Evolutionary conservation across 2,329 filamentous ascomycete species (phyloP).

Genomic region (Verticillium zaregamsianum): DNA sequence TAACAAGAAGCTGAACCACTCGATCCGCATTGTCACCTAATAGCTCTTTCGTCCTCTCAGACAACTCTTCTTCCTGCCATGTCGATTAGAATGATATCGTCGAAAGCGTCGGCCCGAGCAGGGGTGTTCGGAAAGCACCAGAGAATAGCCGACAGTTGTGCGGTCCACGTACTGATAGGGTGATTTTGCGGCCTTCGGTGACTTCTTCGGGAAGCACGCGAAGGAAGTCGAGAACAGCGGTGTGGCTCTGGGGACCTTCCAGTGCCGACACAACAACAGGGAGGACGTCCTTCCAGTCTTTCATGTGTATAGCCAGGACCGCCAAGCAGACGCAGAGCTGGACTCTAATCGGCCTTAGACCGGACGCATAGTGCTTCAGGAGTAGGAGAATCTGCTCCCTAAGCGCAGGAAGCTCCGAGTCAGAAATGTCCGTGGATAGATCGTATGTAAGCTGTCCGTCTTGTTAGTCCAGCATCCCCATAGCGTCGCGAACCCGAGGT

Average conservation of each 20-base stretch:
- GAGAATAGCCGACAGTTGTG: constrained; percentile 40
- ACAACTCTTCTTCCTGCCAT: constrained; percentile 91
- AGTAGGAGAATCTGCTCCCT: constrained; percentile 81
- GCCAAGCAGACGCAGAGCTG: constrained; percentile 94
- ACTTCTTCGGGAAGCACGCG: constrained; percentile 98
- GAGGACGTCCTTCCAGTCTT: constrained; percentile 90
- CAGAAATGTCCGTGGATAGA: constrained; percentile 76
- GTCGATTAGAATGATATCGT: constrained; percentile 40
- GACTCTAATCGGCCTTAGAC: constrained; percentile 79
- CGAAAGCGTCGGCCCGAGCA: constrained; percentile 30
- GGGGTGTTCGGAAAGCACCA: constrained; percentile 26
- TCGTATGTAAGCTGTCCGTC: constrained; percentile 84
- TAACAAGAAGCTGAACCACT: constrained; percentile 81
- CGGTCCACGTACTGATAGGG: constrained; percentile 90
- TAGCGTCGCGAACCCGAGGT: constrained; percentile 1
- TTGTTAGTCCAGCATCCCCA: constrained; percentile 8
- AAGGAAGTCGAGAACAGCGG: constrained; percentile 91
- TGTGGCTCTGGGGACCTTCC: constrained; percentile 70
- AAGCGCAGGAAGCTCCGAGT: constrained; percentile 68
- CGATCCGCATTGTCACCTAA: constrained; percentile 85
- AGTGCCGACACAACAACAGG: constrained; percentile 75
- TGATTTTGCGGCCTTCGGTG: constrained; percentile 98
- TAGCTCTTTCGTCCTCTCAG: constrained; percentile 78
- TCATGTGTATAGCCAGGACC: constrained; percentile 94
- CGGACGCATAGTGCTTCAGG: constrained; percentile 74